These are phyloP conservation scores for Calamus simplicifolius DNA, from an alignment of 176 grass and related monocot genomes.

Conservation along the genomic window DNA sequence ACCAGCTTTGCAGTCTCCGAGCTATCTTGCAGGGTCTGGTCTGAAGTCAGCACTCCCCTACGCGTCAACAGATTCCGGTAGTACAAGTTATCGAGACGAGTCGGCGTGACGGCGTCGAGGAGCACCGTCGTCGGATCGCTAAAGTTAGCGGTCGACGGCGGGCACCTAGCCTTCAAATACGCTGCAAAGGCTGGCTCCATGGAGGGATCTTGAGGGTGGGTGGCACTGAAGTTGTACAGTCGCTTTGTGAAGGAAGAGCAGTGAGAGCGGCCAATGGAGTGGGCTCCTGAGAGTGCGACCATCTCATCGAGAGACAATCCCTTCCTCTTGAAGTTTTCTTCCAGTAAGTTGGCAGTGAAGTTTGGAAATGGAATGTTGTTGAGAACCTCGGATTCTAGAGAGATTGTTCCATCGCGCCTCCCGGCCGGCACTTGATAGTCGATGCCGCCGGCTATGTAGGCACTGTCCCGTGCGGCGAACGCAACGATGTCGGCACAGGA, in stretches of 20 bases:
- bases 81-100: constrained; percentile 42
- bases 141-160: constrained; percentile 6
- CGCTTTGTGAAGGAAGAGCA: constrained; percentile 45
- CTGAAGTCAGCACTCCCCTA: constrained; percentile 37
- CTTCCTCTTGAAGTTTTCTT: constrained; percentile 39
- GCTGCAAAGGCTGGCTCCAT: constrained; percentile 5
- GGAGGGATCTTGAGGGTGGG: not conserved
- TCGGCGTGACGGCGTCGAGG: constrained; percentile 23
- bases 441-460: constrained; percentile 25
- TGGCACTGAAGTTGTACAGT: constrained; percentile 12
- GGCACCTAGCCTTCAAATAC: constrained; percentile 14
- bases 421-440: constrained; percentile 15
- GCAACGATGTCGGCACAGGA: constrained; percentile 14
- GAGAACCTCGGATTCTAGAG: constrained; percentile 20
- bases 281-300: constrained; percentile 56
- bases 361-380: constrained; percentile 25
- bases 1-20: constrained; percentile 42
- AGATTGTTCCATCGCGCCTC: constrained; percentile 36
- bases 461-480: constrained; percentile 34
- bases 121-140: constrained; percentile 21
- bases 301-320: constrained; percentile 41
- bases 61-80: constrained; percentile 33
- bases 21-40: constrained; percentile 32
- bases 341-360: constrained; percentile 24
- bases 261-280: constrained; percentile 55